Percentiles rank a stretch among this genome's conserved stretches.
Evolutionary conservation across 2,329 filamentous ascomycete species (phyloP).

Genomic region (Xylariaceae sp.): DNA sequence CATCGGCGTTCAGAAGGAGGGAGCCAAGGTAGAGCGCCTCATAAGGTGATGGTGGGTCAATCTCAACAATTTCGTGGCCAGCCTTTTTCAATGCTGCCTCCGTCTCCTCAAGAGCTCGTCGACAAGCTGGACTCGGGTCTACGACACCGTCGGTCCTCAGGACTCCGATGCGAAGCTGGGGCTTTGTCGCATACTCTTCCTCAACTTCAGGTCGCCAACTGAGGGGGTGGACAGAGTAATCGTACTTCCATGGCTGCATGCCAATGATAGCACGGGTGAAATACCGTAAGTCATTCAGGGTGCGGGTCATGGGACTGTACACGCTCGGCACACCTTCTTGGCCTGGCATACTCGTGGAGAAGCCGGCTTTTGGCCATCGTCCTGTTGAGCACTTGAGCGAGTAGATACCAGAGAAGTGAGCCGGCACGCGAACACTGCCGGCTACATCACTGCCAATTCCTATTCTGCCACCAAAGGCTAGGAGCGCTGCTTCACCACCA

Average conservation of each 20-base stretch:
- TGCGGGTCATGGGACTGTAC: slow-evolving; percentile 88
- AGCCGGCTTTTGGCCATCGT: slow-evolving; percentile 80
- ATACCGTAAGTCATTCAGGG: slow-evolving; percentile 74
- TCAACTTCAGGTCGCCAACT: slow-evolving; percentile 64
- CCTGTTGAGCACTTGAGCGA: slow-evolving; percentile 82
- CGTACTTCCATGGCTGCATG: slow-evolving; percentile 86
- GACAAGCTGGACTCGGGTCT: slow-evolving; percentile 78
- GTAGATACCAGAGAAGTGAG: slow-evolving; percentile 87
- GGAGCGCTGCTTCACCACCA: slow-evolving; percentile 74
- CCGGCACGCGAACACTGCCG: slow-evolving; percentile 79
- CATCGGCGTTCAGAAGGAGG: slow-evolving; percentile 78
- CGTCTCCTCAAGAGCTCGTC: slow-evolving; percentile 66
- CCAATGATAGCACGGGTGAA: slow-evolving; percentile 73
- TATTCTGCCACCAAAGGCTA: slow-evolving; percentile 78
- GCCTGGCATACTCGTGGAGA: slow-evolving; percentile 83
- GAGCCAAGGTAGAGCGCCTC: slow-evolving; percentile 72
- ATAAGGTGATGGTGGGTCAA: slow-evolving; percentile 63
- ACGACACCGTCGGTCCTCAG: slow-evolving; percentile 78
- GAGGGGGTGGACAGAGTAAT: slow-evolving; percentile 80
- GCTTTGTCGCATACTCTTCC: slow-evolving; percentile 54
- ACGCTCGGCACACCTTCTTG: slow-evolving; percentile 87
- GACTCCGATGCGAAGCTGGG: slow-evolving; percentile 66
- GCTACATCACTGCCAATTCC: slow-evolving; percentile 89
- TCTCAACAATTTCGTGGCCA: slow-evolving; percentile 68
- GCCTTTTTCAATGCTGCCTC: slow-evolving; percentile 62